Evolutionary conservation across 2,329 filamentous ascomycete genomes (phyloP).

Genomic region (Colletotrichum sp.): DNA sequence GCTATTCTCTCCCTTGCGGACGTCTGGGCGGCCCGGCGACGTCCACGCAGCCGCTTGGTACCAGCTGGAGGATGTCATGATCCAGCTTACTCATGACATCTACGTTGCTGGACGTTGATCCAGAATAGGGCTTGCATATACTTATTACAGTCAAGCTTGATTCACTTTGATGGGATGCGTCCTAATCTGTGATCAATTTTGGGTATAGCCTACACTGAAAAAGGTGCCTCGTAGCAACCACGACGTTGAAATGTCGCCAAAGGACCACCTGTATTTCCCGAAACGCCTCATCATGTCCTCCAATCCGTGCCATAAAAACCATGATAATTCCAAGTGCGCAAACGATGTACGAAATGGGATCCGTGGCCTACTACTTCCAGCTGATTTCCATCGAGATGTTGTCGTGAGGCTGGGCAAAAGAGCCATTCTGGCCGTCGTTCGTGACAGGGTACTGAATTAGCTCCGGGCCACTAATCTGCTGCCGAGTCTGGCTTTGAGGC

Average conservation of each 20-base stretch:
- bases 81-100: not conserved
- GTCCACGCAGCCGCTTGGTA: not conserved
- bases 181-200: not conserved
- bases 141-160: not conserved
- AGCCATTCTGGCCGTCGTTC: not conserved
- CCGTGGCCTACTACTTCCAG: not conserved
- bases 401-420: not conserved
- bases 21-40: not conserved
- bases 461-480: not conserved
- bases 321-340: not conserved
- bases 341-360: not conserved
- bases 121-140: not conserved
- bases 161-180: not conserved
- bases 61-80: not conserved
- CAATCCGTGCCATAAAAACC: not conserved
- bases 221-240: not conserved
- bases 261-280: not conserved
- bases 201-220: conserved; percentile 10
- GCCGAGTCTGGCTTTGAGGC: not conserved
- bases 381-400: not conserved
- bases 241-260: not conserved
- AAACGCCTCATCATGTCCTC: conserved; percentile 7
- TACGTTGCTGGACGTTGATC: not conserved
- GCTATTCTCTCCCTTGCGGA: not conserved
- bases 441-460: not conserved